Percentiles rank a stretch among this genome's conserved stretches.
phyloP scores from a whole-genome alignment of 768 basidiomycete genomes.

The Leccinum ochraceum region DNA sequence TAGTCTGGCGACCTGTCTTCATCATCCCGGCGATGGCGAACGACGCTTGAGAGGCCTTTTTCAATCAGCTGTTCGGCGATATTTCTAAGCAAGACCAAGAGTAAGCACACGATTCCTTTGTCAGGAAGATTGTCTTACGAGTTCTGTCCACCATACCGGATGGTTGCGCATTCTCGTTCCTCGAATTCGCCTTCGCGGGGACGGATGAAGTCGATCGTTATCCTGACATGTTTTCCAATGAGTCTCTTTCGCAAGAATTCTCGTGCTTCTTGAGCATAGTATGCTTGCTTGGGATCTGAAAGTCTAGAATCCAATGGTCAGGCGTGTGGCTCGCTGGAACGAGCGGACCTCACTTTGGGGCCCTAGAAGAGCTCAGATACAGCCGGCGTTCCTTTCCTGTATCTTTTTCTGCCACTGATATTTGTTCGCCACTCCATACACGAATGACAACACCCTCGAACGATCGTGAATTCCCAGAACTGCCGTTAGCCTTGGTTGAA shows the following conservation, averaged over 20 bases:
- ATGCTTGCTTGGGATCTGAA: slow-evolving; percentile 83
- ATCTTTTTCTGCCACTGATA: slow-evolving; percentile 78
- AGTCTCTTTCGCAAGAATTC: slow-evolving; percentile 92
- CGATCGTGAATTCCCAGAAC: slow-evolving; percentile 43
- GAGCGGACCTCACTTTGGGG: slow-evolving; percentile 61
- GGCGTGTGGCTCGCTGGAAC: not conserved
- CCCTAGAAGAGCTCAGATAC: slow-evolving; percentile 86
- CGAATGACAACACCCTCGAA: slow-evolving; percentile 87
- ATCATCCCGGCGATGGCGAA: slow-evolving; percentile 93
- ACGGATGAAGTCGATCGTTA: slow-evolving; percentile 87
- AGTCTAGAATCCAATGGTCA: slow-evolving; percentile 46
- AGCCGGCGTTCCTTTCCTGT: slow-evolving; percentile 75
- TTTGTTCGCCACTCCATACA: slow-evolving; percentile 90
- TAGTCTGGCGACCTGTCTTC: slow-evolving; percentile 96
- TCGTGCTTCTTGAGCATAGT: slow-evolving; percentile 87
- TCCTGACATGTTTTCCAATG: slow-evolving; percentile 85
- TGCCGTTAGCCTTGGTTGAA: slow-evolving; percentile 48
- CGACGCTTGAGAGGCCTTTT: slow-evolving; percentile 85
- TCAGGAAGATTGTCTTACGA: slow-evolving; percentile 47
- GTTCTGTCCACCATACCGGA: slow-evolving; percentile 81
- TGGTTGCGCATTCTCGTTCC: slow-evolving; percentile 88
- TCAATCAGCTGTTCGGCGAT: slow-evolving; percentile 92
- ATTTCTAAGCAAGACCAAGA: slow-evolving; percentile 54
- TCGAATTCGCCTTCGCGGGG: slow-evolving; percentile 93
- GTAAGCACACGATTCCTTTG: slow-evolving; percentile 1